Conservation (phyloP, 768 basidiomycete genomes). For the Kwoniella dejecticola region DNA sequence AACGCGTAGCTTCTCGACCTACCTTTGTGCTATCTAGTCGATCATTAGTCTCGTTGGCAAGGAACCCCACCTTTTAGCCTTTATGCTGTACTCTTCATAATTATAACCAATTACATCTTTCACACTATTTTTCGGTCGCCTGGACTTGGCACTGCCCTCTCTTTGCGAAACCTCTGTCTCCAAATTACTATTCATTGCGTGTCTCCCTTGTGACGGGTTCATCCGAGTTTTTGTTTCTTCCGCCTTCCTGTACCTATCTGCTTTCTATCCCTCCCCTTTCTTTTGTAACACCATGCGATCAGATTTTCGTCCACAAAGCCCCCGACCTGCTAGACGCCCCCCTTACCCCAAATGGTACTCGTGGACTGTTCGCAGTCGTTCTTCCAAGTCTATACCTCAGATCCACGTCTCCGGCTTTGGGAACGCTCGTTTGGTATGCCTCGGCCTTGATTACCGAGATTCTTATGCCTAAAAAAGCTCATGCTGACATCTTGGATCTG, state of each 20-base stretch:
- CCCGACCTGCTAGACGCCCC: slow-evolving; percentile 2
- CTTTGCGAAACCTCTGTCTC: not conserved
- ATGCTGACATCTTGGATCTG: slow-evolving; percentile 1
- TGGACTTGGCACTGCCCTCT: not conserved
- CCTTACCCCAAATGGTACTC: slow-evolving; percentile 6
- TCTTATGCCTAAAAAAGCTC: not conserved
- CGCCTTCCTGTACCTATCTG: not conserved
- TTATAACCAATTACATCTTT: not conserved
- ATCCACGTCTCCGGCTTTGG: not conserved
- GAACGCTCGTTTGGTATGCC: slow-evolving; percentile 5
- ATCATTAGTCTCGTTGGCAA: slow-evolving; percentile 8
- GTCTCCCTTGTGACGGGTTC: too few relatives aligned
- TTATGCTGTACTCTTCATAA: not conserved
- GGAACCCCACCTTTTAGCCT: not conserved
- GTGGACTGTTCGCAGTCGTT: slow-evolving; percentile 10
- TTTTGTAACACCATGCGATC: slow-evolving; percentile 9
- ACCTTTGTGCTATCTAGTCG: slow-evolving; percentile 10
- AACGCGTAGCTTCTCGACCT: not conserved
- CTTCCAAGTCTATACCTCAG: not conserved
- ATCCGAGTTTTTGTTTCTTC: too few relatives aligned
- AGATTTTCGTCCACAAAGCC: slow-evolving; percentile 8
- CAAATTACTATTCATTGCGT: too few relatives aligned
- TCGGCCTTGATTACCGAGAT: not conserved
- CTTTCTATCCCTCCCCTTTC: not conserved
- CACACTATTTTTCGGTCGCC: not conserved